Conservation (phyloP, 768 basidiomycete species). For the Mycena filopes region DNA sequence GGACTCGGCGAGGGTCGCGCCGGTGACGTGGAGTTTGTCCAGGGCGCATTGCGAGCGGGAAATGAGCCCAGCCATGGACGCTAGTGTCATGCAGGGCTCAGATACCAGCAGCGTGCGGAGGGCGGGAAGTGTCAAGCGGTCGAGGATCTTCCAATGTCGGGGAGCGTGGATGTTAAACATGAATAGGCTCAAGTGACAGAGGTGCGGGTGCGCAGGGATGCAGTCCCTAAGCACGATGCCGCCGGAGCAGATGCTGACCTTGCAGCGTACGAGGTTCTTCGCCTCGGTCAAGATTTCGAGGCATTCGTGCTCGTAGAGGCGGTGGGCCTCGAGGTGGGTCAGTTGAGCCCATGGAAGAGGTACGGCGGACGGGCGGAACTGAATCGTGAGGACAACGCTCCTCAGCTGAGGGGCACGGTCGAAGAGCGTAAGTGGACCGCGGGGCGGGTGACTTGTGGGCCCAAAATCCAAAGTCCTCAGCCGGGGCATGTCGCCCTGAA, state of each 20-base stretch:
- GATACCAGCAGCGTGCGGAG: not conserved
- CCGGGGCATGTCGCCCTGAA: conserved; percentile 1
- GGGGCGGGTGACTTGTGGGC: not conserved
- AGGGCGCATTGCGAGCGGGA: not conserved
- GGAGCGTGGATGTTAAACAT: not conserved
- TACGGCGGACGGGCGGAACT: not conserved
- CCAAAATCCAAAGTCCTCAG: not conserved
- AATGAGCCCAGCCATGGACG: not conserved
- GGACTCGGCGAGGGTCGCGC: not conserved
- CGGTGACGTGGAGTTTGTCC: not conserved
- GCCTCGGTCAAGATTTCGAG: no score
- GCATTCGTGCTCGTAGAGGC: no score
- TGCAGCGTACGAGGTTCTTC: no score
- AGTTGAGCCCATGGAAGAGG: no score
- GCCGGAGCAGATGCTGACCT: no score
- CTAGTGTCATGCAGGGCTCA: not conserved
- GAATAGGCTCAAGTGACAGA: not conserved
- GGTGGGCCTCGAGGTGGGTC: no score
- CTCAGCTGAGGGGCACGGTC: not conserved
- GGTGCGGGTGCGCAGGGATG: not conserved
- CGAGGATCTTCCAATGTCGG: not conserved
- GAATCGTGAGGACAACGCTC: not conserved
- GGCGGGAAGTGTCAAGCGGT: not conserved
- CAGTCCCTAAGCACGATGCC: no score
- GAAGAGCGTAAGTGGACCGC: not conserved